These are phyloP conservation scores for Globisporangium irregulare DNA, from an alignment of 352 stramenopile species.

Conservation along the genomic window DNA sequence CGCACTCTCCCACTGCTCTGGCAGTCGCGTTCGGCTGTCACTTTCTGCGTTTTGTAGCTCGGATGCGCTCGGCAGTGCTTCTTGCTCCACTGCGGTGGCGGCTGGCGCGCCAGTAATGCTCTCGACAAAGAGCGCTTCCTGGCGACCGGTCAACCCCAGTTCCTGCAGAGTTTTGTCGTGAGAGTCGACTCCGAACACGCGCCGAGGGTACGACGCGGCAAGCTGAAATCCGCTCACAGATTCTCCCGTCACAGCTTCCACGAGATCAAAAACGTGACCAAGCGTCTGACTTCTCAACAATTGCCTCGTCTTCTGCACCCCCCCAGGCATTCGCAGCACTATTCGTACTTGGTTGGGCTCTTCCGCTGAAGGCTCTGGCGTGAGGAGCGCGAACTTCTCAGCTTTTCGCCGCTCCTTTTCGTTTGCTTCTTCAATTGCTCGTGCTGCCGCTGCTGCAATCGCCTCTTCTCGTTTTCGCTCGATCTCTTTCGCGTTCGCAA, in stretches of 20 bases:
- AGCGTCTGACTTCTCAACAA: constrained; percentile 38
- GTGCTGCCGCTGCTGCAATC: constrained; percentile 18
- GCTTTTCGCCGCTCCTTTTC: constrained; percentile 46
- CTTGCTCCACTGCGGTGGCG: background rate
- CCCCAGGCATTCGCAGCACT: constrained; percentile 43
- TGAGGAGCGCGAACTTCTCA: constrained; percentile 29
- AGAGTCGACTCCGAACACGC: constrained; percentile 43
- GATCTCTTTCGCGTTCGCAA: constrained; percentile 33
- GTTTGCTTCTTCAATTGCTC: constrained; percentile 18
- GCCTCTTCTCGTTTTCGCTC: constrained; percentile 37
- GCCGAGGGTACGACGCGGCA: constrained; percentile 58
- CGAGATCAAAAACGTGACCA: constrained; percentile 41
- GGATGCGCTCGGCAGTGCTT: background rate
- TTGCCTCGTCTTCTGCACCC: constrained; percentile 40
- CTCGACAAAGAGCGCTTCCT: constrained; percentile 74
- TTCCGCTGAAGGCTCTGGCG: constrained; percentile 35
- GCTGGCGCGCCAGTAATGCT: constrained; percentile 14
- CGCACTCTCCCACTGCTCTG: constrained; percentile 42
- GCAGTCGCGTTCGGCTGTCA: constrained; percentile 22
- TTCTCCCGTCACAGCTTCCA: constrained; percentile 56
- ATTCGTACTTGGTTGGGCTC: constrained; percentile 49
- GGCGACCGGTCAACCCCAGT: constrained; percentile 46
- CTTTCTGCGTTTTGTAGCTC: background rate
- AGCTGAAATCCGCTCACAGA: constrained; percentile 38
- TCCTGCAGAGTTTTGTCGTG: constrained; percentile 44